Evolutionary conservation across 257 asterid species (phyloP), one percentile per base, ranked within the genome.

Genomic region (Henckelia pumila): DNA sequence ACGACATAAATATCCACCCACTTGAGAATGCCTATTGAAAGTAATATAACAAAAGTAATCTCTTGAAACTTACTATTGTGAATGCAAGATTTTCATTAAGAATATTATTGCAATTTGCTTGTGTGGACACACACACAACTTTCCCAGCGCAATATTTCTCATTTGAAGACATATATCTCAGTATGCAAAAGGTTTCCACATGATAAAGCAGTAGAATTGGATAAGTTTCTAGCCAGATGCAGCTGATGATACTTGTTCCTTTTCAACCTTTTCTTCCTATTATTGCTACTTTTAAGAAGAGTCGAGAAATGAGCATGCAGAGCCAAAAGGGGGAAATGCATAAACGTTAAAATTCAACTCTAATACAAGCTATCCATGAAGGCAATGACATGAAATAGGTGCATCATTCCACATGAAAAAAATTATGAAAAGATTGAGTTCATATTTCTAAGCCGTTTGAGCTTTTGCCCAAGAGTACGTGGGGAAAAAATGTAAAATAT

Each of bases 351-450:
- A 64, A 63, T 47, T 24, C 52, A 57, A 33, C 26, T 44, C 52
- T 26, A 37, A 61, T 30, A 26, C 10, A 49, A 52, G 20, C 59
- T 35, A 29, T 25, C 32, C 52, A 35, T 21, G 21, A 59, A 53
- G 53, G 53, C 56, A 75, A 68, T 21, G n/a, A 59, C 69, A 61
- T 47, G 66, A 67, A 56, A 56, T 24, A 10, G 71, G 63, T 72
- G 68, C 30, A 75, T 32, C 47, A 59, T 25, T 52, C 25, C 21
- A 40, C 56, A 56, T 8, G 52, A 7, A 61, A 57, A 29, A 57
- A 16, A 32, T 40, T 25, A n/a, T 53, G 70, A 66, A 5, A 28
- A 14, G 17, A 28, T 49, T 68, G 35, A 17, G 19, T 25, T 44
- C 66, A 16, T 47, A 4, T 13, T 40, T 40, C 50, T 10, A 11